A percentile compares a stretch with the other conserved stretches of the same genome.
Evolutionary conservation across 2,329 filamentous ascomycete species (phyloP).

Genomic region (Pyrenophora teres): DNA sequence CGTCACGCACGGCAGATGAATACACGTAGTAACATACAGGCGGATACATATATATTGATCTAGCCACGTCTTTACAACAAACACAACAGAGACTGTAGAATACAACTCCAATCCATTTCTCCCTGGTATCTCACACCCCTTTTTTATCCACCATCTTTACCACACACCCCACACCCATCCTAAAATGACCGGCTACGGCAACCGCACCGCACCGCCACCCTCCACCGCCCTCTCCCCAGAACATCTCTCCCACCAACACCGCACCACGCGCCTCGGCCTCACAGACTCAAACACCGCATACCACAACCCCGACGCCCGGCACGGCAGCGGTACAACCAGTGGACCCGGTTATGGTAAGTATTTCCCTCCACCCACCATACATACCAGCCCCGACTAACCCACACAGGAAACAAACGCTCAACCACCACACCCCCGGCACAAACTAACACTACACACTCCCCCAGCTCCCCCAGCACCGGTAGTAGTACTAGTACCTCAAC

Average conservation of each 20-base stretch:
- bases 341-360: conserved; percentile 39
- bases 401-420: conserved; percentile 41
- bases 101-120: too few relatives aligned
- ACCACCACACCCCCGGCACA: not conserved
- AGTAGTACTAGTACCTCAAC: not conserved
- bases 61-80: too few relatives aligned
- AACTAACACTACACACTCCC: too few relatives aligned
- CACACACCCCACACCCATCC: not conserved
- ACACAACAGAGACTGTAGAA: too few relatives aligned
- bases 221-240: conserved; percentile 4
- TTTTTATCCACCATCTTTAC: not conserved
- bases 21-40: too few relatives aligned
- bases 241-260: conserved; percentile 27
- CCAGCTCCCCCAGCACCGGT: too few relatives aligned
- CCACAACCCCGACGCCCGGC: conserved; percentile 31
- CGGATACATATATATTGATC: too few relatives aligned
- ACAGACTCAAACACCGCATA: conserved; percentile 34
- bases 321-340: conserved; percentile 40
- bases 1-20: not conserved
- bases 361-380: not conserved
- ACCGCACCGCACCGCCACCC: conserved; percentile 36
- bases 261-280: conserved; percentile 35
- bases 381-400: too few relatives aligned
- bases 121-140: too few relatives aligned
- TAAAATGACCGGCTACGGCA: conserved; percentile 45